Base-by-base conservation (phyloP, 129 eudicot genomes). In the Flaveria brownii region DNA sequence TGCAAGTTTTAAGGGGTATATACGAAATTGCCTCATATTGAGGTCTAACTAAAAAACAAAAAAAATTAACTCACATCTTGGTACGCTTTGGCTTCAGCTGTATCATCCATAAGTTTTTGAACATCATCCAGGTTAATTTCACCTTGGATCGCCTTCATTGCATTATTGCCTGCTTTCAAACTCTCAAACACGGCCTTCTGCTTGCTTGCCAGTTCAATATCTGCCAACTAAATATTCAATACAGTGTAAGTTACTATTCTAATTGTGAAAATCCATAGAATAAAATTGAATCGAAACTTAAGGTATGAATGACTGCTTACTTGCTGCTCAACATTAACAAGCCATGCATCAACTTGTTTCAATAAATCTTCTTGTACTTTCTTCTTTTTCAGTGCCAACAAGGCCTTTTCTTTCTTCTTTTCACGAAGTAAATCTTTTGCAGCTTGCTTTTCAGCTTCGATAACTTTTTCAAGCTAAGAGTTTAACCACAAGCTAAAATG, bases 161-260 rank as follows among this genome's bases (percentile, higher is more conserved):
- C 98, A 39, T 73, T 84, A 71, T 84, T 94, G 36, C 97, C 98
- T 68, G 97, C 80, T 80, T 94, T 88, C 72, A 94, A 85, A 81
- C 98, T 94, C 86, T 94, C 98, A 75, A 94, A 94, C 11, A 94
- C 98, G 67, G 97, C 93, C 85, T 94, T 94, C 77, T 94, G 98
- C 82, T 91, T 94, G 92, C 96, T 94, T 75, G 98, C 77, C 68
- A 94, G 75, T 76, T 94, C 98, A 82, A 94, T 90, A 91, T 94
- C 98, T 82, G 98, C 96, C 88, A 94, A 86, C 98, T 94, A 83
- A 77, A 87, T 46, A 68, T 23, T 20, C 9, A 2, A 67, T 20
- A 13, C 67, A 74, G 20, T 30, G 26, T 45, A 59, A 42, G 52
- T 26, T n/a, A 20, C 14, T 14, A 22, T 54, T 56, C 6, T 47